Evolutionary conservation across 495 filamentous ascomycete species (phyloP), one percentile per base, ranked within the genome.

Genomic region (Penicillium parvum): DNA sequence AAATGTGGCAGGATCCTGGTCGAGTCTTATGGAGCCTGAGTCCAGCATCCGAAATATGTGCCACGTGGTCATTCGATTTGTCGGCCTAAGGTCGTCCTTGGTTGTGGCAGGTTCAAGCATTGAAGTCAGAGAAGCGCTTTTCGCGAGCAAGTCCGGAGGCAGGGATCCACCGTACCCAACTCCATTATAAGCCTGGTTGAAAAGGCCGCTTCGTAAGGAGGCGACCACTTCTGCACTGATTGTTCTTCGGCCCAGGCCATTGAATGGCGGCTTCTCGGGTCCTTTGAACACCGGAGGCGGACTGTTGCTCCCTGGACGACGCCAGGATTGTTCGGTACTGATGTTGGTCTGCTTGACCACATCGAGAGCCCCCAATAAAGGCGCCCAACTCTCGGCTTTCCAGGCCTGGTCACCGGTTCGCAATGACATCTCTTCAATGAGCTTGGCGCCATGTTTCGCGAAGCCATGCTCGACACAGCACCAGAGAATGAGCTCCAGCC

Each of bases 401-500:
- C 70, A 60, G 45, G 60, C 65, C 47, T 63, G 58, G 8, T 58
- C 40, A 16, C 50, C 55, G 3, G 48, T 56, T 29, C 54, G 58
- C 30, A 47, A 48, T 30, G 40, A 47, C 54, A 77, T 63, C 33
- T 67, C 55, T 25, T 65, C 50, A 1, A 83, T 40, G 4, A 85
- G 64, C 36, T 60, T 65, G 30, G 65, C 53, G 15, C 77, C 82
- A 47, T 81, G 75, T 32, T 55, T 58, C 7, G 75, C 55, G 64
- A 77, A 79, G 5, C 75, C 76, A 44, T 79, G 75, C 51, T 84
- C 78, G 18, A 83, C 66, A 52, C 82, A 85, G 42, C 74, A 77
- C 82, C 81, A 85, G 6, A 85, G 66, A 32, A 84, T 68, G 9
- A 84, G 64, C 48, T 85, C 82, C 2, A 85, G 57, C 82, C 82